Conservation (phyloP, 768 basidiomycete species). For the Mycena galericulata region DNA sequence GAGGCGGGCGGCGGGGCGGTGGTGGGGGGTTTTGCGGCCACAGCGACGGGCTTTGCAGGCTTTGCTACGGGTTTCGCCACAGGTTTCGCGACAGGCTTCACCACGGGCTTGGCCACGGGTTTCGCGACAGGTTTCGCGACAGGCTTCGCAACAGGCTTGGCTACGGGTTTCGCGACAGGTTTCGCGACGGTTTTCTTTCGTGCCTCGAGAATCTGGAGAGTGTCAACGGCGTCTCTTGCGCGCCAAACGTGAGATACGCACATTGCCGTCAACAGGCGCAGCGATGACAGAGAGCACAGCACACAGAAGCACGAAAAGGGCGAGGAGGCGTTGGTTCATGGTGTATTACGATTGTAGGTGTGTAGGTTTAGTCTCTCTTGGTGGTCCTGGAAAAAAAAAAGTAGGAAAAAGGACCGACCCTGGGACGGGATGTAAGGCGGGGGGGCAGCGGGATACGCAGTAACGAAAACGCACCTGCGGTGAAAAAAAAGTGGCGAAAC, state of each 20-base stretch:
- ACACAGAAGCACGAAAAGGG: slow-evolving; percentile 12
- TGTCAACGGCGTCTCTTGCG: not conserved
- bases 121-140: slow-evolving; percentile 13
- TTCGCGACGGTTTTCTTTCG: slow-evolving; percentile 5
- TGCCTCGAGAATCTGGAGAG: not conserved
- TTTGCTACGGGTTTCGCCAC: not conserved
- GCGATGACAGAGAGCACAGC: slow-evolving; percentile 10
- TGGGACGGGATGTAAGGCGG: slow-evolving; percentile 6
- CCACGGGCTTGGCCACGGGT: not conserved
- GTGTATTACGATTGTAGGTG: not conserved
- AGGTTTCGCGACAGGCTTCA: not conserved
- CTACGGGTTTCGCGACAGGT: not conserved
- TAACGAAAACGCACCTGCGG: slow-evolving; percentile 3
- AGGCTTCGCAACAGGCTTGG: not conserved
- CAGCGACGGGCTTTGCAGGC: not conserved
- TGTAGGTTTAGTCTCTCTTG: not conserved
- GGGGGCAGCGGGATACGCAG: not conserved
- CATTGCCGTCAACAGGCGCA: slow-evolving; percentile 2
- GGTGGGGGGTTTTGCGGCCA: not conserved
- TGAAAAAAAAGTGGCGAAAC: slow-evolving; percentile 3
- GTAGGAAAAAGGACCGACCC: slow-evolving; percentile 2
- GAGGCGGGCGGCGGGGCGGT: not conserved
- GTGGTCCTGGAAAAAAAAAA: not conserved
- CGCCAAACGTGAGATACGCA: slow-evolving; percentile 2
- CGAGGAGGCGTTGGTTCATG: slow-evolving; percentile 15